Evolutionary conservation across 2,329 filamentous ascomycete species (phyloP), one percentile per base, ranked within the genome.

Genomic region (Scytalidium sp.): DNA sequence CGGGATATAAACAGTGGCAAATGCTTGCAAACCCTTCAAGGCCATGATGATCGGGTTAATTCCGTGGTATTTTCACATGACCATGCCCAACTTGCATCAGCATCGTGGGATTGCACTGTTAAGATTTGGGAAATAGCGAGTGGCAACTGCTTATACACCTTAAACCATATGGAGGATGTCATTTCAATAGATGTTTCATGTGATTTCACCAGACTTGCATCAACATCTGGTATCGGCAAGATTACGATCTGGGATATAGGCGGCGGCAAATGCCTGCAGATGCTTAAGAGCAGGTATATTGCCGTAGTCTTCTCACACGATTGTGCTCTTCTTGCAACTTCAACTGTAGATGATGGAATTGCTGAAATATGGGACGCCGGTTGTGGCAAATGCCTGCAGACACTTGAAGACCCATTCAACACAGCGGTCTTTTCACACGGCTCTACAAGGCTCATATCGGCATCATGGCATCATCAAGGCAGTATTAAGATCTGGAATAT

Each of bases 71-170:
- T 47, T 27, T 53, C 41, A n/a, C 44, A 39, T 10, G 44, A 51
- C 41, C 81, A 78, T 36, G 41, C n/a, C 21, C 36, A 13, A 36
- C 46, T 52, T 20, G 41, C 36, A 36, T 52, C 45, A 32, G 49
- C 39, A 39, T 51, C 49, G 10, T 6, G 25, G 9, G 49, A 51
- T 36, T 22, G 32, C 3, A 51, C 46, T 3, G 19, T 50, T 40
- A 29, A 42, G 49, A 10, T 53, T 13, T 19, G 19, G 15, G 36
- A 52, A 7, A 20, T 29, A 8, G 19, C 19, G 8, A 47, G 25
- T 3, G 45, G 45, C 39, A 11, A 11, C n/a, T 21, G 15, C 11
- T 11, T 21, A 15, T 15, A 22, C 21, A 50, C 22, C 19, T 25
- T 55, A n/a, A n/a, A n/a, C n/a, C n/a, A n/a, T n/a, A n/a, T n/a